Conservation (phyloP, 768 basidiomycete genomes). For the Sarcodon aspratus region DNA sequence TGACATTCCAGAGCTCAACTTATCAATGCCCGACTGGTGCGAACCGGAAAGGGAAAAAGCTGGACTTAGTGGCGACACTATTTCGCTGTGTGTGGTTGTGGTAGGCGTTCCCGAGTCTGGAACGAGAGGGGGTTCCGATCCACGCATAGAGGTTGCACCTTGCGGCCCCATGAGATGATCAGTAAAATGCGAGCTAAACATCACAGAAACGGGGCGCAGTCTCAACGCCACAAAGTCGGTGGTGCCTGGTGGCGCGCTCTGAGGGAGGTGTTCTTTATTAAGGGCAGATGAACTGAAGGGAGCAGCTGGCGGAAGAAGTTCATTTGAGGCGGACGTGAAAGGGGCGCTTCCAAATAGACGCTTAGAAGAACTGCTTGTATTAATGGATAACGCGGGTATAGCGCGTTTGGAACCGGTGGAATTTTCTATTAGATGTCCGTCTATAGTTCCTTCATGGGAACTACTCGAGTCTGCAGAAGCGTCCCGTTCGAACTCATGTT, state of each 20-base stretch:
- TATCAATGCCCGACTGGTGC: constrained; percentile 4
- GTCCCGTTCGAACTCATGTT: neutral
- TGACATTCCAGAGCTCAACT: constrained; percentile 13
- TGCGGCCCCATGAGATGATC: constrained; percentile 22
- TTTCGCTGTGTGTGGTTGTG: constrained; percentile 29
- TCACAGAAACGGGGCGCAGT: constrained; percentile 64
- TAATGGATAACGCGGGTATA: neutral
- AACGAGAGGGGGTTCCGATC: constrained; percentile 24
- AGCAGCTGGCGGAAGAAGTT: neutral
- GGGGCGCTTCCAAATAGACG: neutral
- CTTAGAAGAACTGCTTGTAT: neutral
- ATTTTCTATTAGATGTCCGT: neutral
- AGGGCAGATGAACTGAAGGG: neutral
- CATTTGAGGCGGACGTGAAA: neutral
- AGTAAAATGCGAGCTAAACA: constrained; percentile 63
- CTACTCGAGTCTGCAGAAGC: neutral
- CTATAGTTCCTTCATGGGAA: neutral
- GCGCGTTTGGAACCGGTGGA: neutral
- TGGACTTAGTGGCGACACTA: constrained; percentile 38
- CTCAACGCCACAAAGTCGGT: constrained; percentile 56
- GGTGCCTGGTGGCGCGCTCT: constrained; percentile 56
- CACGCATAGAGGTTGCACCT: constrained; percentile 1
- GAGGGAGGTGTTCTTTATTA: constrained; percentile 13
- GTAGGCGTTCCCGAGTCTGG: constrained; percentile 39
- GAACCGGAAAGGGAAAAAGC: constrained; percentile 13